These are phyloP conservation scores for Rhodosporidiobolus sp. DNA, from an alignment of 768 basidiomycete species.

Conservation along the genomic window DNA sequence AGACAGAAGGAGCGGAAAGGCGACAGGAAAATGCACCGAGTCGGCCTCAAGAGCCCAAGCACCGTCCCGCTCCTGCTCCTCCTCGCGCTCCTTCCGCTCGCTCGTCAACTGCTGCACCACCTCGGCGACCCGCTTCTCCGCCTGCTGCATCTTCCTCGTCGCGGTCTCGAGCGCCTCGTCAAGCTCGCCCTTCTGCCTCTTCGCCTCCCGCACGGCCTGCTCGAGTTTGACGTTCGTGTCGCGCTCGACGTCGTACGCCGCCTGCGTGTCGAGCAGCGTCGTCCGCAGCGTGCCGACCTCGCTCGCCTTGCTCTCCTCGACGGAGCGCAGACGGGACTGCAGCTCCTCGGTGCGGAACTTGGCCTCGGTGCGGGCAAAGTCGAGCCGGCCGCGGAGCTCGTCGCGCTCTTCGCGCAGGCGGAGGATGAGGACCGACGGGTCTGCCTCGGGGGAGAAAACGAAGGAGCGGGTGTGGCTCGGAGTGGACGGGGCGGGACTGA, in stretches of 20 bases:
- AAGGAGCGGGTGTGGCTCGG: constrained; percentile 7
- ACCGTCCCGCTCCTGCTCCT: constrained; percentile 7
- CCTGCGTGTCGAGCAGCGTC: constrained; percentile 24
- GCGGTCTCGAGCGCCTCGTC: constrained; percentile 15
- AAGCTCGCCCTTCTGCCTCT: constrained; percentile 6
- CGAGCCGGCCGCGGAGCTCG: constrained; percentile 29
- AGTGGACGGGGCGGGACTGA: background rate
- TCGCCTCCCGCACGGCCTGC: constrained; percentile 6
- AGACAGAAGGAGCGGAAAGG: background rate
- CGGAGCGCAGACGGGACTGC: constrained; percentile 7
- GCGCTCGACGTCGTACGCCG: constrained; percentile 15
- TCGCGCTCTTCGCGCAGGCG: constrained; percentile 39
- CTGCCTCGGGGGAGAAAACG: constrained; percentile 12
- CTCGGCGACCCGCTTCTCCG: constrained; percentile 4
- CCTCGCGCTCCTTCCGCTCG: constrained; percentile 6
- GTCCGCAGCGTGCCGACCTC: constrained; percentile 19
- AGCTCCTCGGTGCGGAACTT: constrained; percentile 16
- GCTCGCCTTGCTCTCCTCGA: constrained; percentile 21
- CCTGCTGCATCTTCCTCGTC: constrained; percentile 1
- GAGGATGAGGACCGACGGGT: constrained; percentile 17
- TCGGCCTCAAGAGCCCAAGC: constrained; percentile 17
- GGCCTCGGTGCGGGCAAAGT: constrained; percentile 30
- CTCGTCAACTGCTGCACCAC: constrained; percentile 1
- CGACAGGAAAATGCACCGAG: constrained; percentile 1
- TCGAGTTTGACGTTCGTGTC: constrained; percentile 16